Base-by-base conservation (phyloP, 768 basidiomycete genomes). In the Holtermanniella nyarrowii region DNA sequence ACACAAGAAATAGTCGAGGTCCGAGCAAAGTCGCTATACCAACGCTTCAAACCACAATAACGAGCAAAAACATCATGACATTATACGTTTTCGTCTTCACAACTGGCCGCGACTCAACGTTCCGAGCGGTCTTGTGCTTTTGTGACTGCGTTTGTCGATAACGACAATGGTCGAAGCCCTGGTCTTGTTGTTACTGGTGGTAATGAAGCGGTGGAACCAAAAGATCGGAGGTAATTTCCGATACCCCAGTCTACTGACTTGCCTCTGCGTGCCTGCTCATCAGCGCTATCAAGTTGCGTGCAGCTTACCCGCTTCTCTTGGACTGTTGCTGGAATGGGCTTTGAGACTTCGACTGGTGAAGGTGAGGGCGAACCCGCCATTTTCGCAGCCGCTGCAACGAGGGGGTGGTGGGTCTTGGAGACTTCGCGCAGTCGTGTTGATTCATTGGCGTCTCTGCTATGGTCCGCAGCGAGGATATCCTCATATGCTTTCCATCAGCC, bases 401-500 rank as follows among this genome's bases (percentile, higher is more conserved):
- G 25, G 42, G 1, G 22, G 31, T 7, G 31, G 31, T 16, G 31
- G 31, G 10, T 37, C 31, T 7, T 16, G 16, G 10, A 7, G 31
- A 37, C 31, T 7, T 7, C 16, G 31, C 31, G 31, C 7, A 7
- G 7, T 37, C 16, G 31, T 37, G 31, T 37, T n/a, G n/a, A n/a
- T 37, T 37, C 16, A 16, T 7, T 37, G 16, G 31, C 31, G 31
- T 37, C 10, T 37, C 10, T 37, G 31, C 31, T 62, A 55, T 68
- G 93, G 70, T 96, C 91, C 42, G 80, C 83, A n/a, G 91, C 86
- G 27, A 96, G 80, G 49, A 97, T 86, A 62, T 93, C 88, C 71
- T 97, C 93, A 73, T 93, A 96, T 21, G 90, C 69, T 58, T 18
- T 31, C 12, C 18, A 37, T 20, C 20, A 25, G 24, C n/a, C 10